These are phyloP conservation scores for Brassica hybrid DNA, from an alignment of 441 rosid species.

Conservation along the genomic window DNA sequence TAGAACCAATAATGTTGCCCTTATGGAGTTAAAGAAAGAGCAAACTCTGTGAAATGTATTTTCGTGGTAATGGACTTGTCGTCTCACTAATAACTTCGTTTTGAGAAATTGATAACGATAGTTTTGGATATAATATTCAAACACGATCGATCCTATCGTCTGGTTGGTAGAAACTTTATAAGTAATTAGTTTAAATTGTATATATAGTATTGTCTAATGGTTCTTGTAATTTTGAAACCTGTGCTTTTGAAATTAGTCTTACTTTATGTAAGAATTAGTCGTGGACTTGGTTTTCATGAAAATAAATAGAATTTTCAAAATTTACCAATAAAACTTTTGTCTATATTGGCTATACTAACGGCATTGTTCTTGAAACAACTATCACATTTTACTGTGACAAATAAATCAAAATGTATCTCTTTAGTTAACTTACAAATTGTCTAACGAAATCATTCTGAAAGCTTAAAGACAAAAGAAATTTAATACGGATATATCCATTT, in stretches of 20 bases:
- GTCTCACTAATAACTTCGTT: conserved; percentile 19
- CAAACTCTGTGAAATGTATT: conserved; percentile 12
- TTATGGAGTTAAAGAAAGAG: not conserved
- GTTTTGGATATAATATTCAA: conserved; percentile 7
- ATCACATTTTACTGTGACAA: not conserved
- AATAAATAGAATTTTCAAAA: not conserved
- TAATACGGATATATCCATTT: not conserved
- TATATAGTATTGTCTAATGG: not conserved
- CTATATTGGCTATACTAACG: not conserved
- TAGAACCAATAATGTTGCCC: no score
- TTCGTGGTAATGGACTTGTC: conserved; percentile 23
- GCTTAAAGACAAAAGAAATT: not conserved
- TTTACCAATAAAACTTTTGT: not conserved
- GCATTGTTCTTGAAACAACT: not conserved
- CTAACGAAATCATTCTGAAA: not conserved
- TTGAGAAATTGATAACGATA: not conserved
- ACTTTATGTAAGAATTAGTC: not conserved
- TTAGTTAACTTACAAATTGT: not conserved
- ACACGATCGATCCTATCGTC: conserved; percentile 8
- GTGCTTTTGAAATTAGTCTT: not conserved
- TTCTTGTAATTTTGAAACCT: not conserved
- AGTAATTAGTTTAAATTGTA: not conserved
- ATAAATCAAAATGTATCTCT: not conserved
- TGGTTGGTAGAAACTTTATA: not conserved
- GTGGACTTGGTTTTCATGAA: not conserved